Conservation (phyloP, 2,329 filamentous ascomycete genomes). For the Fusarium beomiforme region DNA sequence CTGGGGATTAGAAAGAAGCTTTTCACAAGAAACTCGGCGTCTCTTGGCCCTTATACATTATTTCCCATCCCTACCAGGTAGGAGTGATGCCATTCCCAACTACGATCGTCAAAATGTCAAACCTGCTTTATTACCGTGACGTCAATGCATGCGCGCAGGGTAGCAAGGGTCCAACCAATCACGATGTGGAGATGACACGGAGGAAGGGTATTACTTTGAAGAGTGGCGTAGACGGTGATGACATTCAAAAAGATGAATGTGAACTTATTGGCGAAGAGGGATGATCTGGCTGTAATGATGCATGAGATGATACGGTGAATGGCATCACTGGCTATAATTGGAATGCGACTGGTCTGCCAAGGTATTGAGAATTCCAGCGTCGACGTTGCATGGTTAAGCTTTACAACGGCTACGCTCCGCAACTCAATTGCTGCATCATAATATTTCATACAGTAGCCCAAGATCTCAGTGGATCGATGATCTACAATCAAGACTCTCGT, state of each 20-base stretch:
- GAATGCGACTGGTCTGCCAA: neutral
- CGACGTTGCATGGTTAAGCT: neutral
- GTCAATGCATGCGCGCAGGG: slow-evolving; percentile 23
- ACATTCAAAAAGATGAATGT: neutral
- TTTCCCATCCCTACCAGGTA: neutral
- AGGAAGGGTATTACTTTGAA: neutral
- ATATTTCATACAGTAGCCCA: neutral
- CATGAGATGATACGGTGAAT: neutral
- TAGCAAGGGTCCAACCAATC: slow-evolving; percentile 29
- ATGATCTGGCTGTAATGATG: neutral
- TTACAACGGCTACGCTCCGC: neutral
- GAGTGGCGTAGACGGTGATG: slow-evolving; percentile 22
- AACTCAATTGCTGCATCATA: neutral
- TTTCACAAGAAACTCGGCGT: slow-evolving; percentile 15
- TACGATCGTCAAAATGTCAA: slow-evolving; percentile 16
- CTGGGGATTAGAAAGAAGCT: slow-evolving; percentile 19
- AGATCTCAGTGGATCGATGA: neutral
- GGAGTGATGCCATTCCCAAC: neutral
- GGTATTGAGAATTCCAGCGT: neutral
- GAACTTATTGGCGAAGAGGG: neutral
- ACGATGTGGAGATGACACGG: slow-evolving; percentile 19
- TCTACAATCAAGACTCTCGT: neutral
- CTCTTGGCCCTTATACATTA: slow-evolving; percentile 24
- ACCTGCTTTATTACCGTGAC: slow-evolving; percentile 34
- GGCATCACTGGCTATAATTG: neutral